Conservation (phyloP, 805 yeast species). For the Cyberlindnera samutprakarnensis region DNA sequence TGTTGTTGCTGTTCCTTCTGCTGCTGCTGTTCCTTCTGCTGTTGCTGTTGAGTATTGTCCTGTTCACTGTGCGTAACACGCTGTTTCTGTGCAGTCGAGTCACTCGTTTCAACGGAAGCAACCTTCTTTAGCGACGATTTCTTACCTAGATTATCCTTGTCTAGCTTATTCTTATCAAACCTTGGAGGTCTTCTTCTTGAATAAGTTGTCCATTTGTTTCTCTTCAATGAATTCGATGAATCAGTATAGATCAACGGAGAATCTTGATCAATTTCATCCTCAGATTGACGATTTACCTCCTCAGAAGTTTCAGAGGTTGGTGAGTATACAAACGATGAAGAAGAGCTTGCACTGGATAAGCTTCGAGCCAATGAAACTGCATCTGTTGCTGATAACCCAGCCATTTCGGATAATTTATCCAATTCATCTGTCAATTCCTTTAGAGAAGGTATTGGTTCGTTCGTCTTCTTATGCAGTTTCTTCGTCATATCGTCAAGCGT, state of each 20-base stretch:
- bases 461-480: constrained; percentile 7
- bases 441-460: constrained; percentile 47
- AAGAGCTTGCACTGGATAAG: constrained; percentile 61
- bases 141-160: no score
- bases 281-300: background rate
- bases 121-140: no score
- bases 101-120: no score
- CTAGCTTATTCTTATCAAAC: no score
- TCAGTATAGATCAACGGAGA: constrained; percentile 17
- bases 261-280: constrained; percentile 17
- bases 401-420: constrained; percentile 64
- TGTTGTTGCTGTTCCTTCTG: constrained; percentile 4
- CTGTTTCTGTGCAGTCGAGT: no score
- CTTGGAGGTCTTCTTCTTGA: constrained; percentile 34
- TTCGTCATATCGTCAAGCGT: constrained; percentile 23
- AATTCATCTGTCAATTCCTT: constrained; percentile 69
- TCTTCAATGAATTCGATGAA: constrained; percentile 27
- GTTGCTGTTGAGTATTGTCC: constrained; percentile 3
- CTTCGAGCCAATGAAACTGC: constrained; percentile 80
- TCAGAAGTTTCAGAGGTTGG: background rate
- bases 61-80: constrained; percentile 1
- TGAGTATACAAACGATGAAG: constrained; percentile 24
- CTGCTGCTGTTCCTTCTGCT: constrained; percentile 3
- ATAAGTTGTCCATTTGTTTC: constrained; percentile 46
- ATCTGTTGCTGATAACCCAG: constrained; percentile 72